These are phyloP conservation scores for Venturia oleaginea DNA, from an alignment of 2,329 filamentous ascomycete species.

Conservation along the genomic window DNA sequence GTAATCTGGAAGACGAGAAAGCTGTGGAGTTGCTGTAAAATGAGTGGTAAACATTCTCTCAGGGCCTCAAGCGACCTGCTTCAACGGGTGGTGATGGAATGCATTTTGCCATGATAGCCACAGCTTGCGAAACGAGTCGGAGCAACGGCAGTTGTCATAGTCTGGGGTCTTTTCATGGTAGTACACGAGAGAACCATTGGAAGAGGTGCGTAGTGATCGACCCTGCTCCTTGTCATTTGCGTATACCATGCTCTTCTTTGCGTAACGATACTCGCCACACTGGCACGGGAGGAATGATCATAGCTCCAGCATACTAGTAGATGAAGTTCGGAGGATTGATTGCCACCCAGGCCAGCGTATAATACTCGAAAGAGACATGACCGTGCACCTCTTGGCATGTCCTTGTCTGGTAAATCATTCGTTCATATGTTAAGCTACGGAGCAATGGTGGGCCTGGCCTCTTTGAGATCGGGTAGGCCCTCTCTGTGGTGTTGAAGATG, in stretches of 20 bases:
- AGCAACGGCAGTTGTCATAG: background rate
- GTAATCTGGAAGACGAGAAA: background rate
- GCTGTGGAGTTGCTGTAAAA: background rate
- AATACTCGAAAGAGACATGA: background rate
- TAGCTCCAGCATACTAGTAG: background rate
- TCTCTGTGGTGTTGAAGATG: background rate
- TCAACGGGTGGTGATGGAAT: background rate
- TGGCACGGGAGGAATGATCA: background rate
- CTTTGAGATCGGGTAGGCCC: background rate
- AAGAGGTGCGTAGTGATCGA: background rate
- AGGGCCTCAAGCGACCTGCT: background rate
- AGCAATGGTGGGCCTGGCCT: background rate
- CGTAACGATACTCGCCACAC: conserved; percentile 5
- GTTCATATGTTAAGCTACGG: background rate
- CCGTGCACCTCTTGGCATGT: background rate
- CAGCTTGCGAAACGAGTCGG: background rate
- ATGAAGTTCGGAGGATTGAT: background rate
- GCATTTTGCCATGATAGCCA: background rate
- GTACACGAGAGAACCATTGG: background rate
- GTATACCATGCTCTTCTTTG: background rate
- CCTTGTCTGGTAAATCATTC: background rate
- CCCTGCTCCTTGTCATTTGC: background rate
- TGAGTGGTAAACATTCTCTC: background rate
- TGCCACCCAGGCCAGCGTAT: background rate
- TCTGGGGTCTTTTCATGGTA: background rate